Base-by-base conservation (phyloP, 2,329 filamentous ascomycete genomes). In the Grosmannia serpens region DNA sequence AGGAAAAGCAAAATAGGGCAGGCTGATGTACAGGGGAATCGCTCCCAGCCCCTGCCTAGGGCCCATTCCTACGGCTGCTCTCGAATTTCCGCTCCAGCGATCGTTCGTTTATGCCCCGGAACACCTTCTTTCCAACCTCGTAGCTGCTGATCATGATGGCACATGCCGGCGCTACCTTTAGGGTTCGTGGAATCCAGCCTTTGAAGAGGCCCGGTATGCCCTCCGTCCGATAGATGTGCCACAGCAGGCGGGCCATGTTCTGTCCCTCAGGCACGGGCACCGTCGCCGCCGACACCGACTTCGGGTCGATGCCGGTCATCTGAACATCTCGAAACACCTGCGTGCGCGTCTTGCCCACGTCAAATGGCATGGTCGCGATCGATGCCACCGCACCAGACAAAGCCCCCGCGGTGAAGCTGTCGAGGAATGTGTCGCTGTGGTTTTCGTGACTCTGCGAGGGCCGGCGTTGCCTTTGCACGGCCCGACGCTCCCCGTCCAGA, bases 71-170 rank as follows among this genome's bases (percentile, higher is more conserved):
- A 6, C 26, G 47, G 11, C 13, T 49, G 46, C 46, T 22, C 46
- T 24, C 46, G 22, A 58, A 22, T 22, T 53, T 9, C 26, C 67
- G 69, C 58, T 60, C 65, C 47, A 66, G 62, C 33, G 71, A 68
- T 41, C 70, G 73, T 67, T 82, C 77, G 61, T 97, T 96, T 55
- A 89, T 83, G 13, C 82, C 80, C 57, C 84, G 79, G 38, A 95
- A 95, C 69, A 88, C 85, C 70, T 88, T 86, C 78, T 99, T 99
- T 55, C 94, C 91, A 44, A 97, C 82, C 72, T 99, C 94, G 71
- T 97, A 99, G 69, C 87, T 96, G 69, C 89, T 95, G 69, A 99
- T 97, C 94, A 99, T 99, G 69, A 99, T 97, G 31, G 94, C 94
- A 72, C 94, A 99, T 0, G 92, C 90, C 1, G 94, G 94, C 1